phyloP scores from a whole-genome alignment of 352 stramenopile species.

The Phytopythium litorale region DNA sequence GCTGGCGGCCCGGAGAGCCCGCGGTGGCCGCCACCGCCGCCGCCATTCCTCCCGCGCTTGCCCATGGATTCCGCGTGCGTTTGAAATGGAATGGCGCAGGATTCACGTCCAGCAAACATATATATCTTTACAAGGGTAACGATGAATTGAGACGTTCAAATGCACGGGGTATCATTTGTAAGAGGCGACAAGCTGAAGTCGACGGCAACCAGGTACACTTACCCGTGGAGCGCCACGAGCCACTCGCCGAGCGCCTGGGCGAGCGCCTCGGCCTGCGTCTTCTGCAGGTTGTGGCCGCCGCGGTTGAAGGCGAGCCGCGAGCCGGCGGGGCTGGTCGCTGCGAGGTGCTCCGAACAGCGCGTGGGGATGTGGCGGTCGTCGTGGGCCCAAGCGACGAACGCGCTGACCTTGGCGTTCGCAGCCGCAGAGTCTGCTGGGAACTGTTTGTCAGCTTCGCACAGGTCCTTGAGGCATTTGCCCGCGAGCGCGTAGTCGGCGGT shows the following conservation, averaged over 20 bases:
- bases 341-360: slow-evolving; percentile 39
- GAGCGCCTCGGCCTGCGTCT: slow-evolving; percentile 45
- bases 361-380: slow-evolving; percentile 64
- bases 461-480: neutral
- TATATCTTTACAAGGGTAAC: neutral
- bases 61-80: slow-evolving; percentile 10
- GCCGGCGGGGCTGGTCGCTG: slow-evolving; percentile 22
- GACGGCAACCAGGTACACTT: neutral
- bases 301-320: slow-evolving; percentile 39
- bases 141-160: too few relatives aligned
- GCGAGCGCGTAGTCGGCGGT: slow-evolving; percentile 3
- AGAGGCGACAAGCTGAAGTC: neutral
- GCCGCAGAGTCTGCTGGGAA: too few relatives aligned
- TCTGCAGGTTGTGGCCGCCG: slow-evolving; percentile 75
- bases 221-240: slow-evolving; percentile 16
- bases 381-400: slow-evolving; percentile 44
- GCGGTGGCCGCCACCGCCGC: neutral
- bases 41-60: slow-evolving; percentile 16
- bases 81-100: neutral
- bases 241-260: slow-evolving; percentile 33
- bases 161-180: neutral
- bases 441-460: neutral
- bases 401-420: neutral
- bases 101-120: neutral
- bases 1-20: slow-evolving; percentile 7